Evolutionary conservation across 768 basidiomycete species (phyloP).

Genomic region (Leucocoprinus birnbaumii): DNA sequence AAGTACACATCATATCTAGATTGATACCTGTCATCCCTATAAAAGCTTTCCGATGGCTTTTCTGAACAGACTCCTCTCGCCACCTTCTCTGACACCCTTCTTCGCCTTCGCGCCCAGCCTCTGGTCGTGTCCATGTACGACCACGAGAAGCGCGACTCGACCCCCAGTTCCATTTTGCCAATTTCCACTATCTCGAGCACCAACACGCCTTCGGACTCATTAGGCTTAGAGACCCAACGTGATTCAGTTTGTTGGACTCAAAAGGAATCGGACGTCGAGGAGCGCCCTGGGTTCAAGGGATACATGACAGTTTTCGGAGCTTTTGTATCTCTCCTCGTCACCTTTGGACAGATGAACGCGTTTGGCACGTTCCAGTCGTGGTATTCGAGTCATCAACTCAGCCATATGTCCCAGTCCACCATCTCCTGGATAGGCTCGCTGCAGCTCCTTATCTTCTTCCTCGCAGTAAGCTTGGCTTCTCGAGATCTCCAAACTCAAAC

Average conservation of each 20-base stretch:
- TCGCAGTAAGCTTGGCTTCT: conserved; percentile 44
- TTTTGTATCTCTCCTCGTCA: conserved; percentile 63
- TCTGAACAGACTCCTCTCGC: background rate
- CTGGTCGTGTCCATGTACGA: conserved; percentile 7
- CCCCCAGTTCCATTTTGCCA: background rate
- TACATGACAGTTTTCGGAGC: conserved; percentile 60
- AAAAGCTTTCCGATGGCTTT: background rate
- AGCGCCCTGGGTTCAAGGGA: conserved; percentile 22
- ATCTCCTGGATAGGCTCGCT: conserved; percentile 74
- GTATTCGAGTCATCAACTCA: conserved; percentile 61
- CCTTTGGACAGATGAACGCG: conserved; percentile 70
- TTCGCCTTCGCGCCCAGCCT: background rate
- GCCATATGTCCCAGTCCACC: conserved; percentile 43
- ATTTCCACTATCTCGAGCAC: conserved; percentile 1
- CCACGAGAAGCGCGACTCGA: conserved; percentile 5
- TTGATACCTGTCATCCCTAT: conserved; percentile 10
- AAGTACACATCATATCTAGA: conserved; percentile 1
- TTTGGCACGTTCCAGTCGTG: conserved; percentile 73
- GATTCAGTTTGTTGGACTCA: conserved; percentile 11
- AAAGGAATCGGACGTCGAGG: conserved; percentile 14
- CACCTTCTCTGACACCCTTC: background rate
- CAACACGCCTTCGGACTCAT: background rate
- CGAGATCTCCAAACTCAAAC: background rate
- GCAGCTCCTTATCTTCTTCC: conserved; percentile 69
- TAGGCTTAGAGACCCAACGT: background rate